Evolutionary conservation across 1,284 basidiomycete species (phyloP), one percentile per base, ranked within the genome.

Genomic region (Melampsora abietis-canadensis): DNA sequence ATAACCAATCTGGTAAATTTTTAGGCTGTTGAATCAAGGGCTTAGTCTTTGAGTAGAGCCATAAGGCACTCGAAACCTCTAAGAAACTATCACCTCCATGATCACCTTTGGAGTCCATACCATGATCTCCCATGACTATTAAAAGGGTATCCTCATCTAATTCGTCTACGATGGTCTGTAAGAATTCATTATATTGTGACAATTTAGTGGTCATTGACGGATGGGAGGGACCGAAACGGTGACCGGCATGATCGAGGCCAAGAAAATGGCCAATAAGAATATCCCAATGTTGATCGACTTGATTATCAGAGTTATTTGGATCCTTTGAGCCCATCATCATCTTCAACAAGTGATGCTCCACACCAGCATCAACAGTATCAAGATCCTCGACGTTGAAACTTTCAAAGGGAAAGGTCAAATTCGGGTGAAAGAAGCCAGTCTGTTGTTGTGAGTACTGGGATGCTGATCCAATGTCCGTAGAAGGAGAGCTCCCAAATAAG

Each of bases 301-400:
- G 83, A 7, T 40, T 12, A 10, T 12, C 10, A 40, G 40, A 40
- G 0, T 87, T 77, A 15, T 85, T 37, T 69, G 84, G 79, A 31
- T 70, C 69, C 27, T 57, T 57, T 57, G n/a, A 21, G n/a, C 21
- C 7, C 21, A 8, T 27, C n/a, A 57, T 21, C 27, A 57, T 57
- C 51, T 57, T 57, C 44, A 30, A 21, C 2, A 57, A 15, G 17
- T 68, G 19, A 1, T 62, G 46, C 57, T 90, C 88, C 73, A 98
- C 94, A 10, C 95, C 94, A 66, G 90, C 85, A 80, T 98, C 96
- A 47, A 98, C 96, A 0, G 92, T 91, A 80, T 98, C 92, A 19
- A 98, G 85, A 81, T 98, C 96, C 82, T 98, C 95, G 76, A 99
- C 95, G 82, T 98, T 95, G 86, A 99, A 98, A 0, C 93, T 97